Base-by-base conservation (phyloP, 2,329 filamentous ascomycete genomes). In the Ilyonectria sp. region DNA sequence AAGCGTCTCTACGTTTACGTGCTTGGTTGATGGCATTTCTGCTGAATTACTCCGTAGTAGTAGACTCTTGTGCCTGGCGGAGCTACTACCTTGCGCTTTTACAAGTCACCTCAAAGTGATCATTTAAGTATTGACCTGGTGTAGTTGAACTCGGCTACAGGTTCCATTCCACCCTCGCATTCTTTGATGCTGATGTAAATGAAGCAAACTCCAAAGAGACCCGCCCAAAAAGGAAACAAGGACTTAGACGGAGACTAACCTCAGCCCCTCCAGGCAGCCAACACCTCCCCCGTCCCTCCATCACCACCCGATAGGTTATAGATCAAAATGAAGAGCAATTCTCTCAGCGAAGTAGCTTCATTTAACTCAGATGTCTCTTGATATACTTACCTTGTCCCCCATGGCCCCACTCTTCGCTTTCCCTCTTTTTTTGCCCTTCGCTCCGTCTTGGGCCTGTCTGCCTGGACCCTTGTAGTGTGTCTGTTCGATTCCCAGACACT, bases 331-430 rank as follows among this genome's bases (percentile, higher is more conserved):
- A 63, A 5, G 8, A 9, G 13, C 11, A 8, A 6, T 21, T 69
- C 33, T 37, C 33, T 56, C 63, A 72, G 70, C 64, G 67, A 73
- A 75, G 70, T 74, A 76, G 69, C 72, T 69, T 57, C 66, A 49
- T 37, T 15, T 44, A 31, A 57, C 49, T 23, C 47, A 67, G 60
- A 31, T 23, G 31, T 26, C 35, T 53, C 29, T 11, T 44, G 31
- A 59, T 15, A 23, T 19, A 17, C 64, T 46, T 69, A 72, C 60
- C 69, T 73, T 68, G 66, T 60, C 35, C 57, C 60, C 61, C 46
- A 67, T 73, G 64, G 53, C 53, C 57, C 43, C 21, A 35, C 13
- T 40, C 52, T 47, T 64, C 52, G 40, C 53, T 59, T 50, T 47
- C 44, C 9, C 50, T 35, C 23, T 40, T 59, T 72, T 64, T 64